Evolutionary conservation across 306 rosid genomes (phyloP).

Genomic region (Mucuna pruriens): DNA sequence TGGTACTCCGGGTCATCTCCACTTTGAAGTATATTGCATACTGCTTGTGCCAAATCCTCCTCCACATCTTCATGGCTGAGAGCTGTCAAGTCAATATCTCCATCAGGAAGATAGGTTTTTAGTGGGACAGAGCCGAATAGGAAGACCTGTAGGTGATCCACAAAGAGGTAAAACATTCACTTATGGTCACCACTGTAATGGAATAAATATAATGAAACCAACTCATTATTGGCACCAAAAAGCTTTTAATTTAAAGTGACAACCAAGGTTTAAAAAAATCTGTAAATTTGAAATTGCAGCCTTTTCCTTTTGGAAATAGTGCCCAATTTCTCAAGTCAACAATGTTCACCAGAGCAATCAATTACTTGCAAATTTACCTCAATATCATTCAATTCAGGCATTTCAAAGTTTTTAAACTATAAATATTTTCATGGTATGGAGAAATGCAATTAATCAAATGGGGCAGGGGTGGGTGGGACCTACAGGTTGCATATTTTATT

Average conservation of each 20-base stretch:
- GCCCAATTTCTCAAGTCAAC: slow-evolving; percentile 10
- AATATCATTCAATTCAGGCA: slow-evolving; percentile 8
- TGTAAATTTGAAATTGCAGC: slow-evolving; percentile 4
- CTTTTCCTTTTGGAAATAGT: not conserved
- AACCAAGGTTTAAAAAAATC: not conserved
- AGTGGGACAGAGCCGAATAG: slow-evolving; percentile 77
- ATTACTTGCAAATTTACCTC: slow-evolving; percentile 7
- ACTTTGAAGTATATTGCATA: slow-evolving; percentile 50
- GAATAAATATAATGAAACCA: slow-evolving; percentile 29
- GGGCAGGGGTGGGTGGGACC: not conserved
- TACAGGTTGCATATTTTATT: not conserved
- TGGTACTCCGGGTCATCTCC: slow-evolving; percentile 37
- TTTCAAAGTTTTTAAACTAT: slow-evolving; percentile 2
- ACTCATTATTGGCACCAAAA: not conserved
- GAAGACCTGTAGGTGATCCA: slow-evolving; percentile 58
- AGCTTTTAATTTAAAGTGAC: not conserved
- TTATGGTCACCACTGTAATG: not conserved
- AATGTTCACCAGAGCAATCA: slow-evolving; percentile 4
- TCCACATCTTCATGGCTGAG: slow-evolving; percentile 49
- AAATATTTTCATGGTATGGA: not conserved
- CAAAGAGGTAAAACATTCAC: slow-evolving; percentile 25
- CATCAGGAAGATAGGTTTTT: slow-evolving; percentile 82
- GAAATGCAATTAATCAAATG: not conserved
- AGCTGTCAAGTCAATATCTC: slow-evolving; percentile 75
- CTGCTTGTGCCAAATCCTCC: slow-evolving; percentile 53